These are phyloP conservation scores for Rugonectria rugulosa DNA, from an alignment of 2,329 filamentous ascomycete genomes.

Conservation along the genomic window DNA sequence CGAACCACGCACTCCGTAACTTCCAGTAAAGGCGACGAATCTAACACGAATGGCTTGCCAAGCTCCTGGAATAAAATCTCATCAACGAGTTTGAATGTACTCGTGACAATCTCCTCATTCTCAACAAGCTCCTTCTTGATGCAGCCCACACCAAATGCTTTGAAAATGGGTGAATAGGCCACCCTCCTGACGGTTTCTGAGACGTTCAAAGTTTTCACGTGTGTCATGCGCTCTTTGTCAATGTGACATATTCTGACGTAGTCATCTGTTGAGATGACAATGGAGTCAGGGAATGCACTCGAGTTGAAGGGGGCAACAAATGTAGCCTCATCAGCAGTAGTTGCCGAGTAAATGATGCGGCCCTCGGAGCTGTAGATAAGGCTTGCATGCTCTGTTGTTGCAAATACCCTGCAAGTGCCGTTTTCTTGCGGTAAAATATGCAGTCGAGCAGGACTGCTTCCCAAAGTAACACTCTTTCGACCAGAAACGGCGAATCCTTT, in stretches of 20 bases:
- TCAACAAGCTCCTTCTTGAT: constrained; percentile 76
- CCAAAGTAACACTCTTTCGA: constrained; percentile 83
- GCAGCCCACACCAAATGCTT: constrained; percentile 86
- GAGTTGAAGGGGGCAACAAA: constrained; percentile 85
- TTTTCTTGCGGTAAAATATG: constrained; percentile 76
- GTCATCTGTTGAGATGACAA: constrained; percentile 79
- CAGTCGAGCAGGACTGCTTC: constrained; percentile 84
- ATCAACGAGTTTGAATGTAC: constrained; percentile 88
- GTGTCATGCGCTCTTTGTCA: constrained; percentile 85
- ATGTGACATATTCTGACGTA: constrained; percentile 82
- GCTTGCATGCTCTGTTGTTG: constrained; percentile 92
- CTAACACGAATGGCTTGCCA: constrained; percentile 71
- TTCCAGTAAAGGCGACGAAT: constrained; percentile 62
- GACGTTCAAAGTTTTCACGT: constrained; percentile 82
- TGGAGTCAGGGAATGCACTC: constrained; percentile 79
- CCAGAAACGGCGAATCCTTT: constrained; percentile 69
- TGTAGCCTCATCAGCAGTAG: constrained; percentile 86
- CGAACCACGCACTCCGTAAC: constrained; percentile 86
- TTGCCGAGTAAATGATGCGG: constrained; percentile 89
- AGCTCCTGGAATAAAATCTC: constrained; percentile 86
- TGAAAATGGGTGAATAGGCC: constrained; percentile 80
- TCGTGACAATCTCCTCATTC: constrained; percentile 78
- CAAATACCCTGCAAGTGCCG: constrained; percentile 82
- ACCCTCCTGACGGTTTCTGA: constrained; percentile 86
- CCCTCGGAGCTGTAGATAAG: constrained; percentile 91